These are phyloP conservation scores for Spergularia azorica DNA, from an alignment of 179 eudicot genomes.

Conservation along the genomic window DNA sequence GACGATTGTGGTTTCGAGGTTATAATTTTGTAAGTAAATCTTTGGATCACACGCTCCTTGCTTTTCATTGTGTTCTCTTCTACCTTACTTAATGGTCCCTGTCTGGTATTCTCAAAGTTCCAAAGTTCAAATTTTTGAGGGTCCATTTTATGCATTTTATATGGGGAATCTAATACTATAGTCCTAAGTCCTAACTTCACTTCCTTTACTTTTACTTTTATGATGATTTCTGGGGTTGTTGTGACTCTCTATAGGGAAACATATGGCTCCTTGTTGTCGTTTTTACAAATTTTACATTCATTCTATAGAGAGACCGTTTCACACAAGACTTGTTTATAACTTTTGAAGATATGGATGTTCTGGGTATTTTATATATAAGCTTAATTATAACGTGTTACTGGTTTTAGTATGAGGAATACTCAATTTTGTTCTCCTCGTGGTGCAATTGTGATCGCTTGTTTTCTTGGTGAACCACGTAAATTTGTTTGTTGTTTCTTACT, in stretches of 20 bases:
- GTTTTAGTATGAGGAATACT: no score
- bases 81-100: constrained; percentile 35
- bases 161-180: constrained; percentile 14
- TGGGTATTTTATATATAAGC: no score
- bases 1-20: not conserved
- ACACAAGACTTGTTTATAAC: no score
- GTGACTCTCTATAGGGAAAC: constrained; percentile 29
- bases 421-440: no score
- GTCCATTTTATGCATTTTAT: constrained; percentile 25
- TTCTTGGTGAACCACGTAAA: no score
- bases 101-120: constrained; percentile 15
- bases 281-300: not conserved
- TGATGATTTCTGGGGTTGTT: constrained; percentile 23
- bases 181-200: not conserved
- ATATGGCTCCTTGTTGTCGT: constrained; percentile 27
- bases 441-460: no score
- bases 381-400: no score
- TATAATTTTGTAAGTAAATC: constrained; percentile 1
- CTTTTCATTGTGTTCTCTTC: constrained; percentile 36
- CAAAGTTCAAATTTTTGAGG: constrained; percentile 27
- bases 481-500: no score
- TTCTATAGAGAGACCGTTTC: not conserved
- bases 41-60: constrained; percentile 35
- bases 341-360: no score
- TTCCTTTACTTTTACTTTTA: constrained; percentile 27